Percentiles rank a stretch among this genome's conserved stretches.
Conservation (phyloP, 2,329 filamentous ascomycete species). For the Claviceps spartinae region DNA sequence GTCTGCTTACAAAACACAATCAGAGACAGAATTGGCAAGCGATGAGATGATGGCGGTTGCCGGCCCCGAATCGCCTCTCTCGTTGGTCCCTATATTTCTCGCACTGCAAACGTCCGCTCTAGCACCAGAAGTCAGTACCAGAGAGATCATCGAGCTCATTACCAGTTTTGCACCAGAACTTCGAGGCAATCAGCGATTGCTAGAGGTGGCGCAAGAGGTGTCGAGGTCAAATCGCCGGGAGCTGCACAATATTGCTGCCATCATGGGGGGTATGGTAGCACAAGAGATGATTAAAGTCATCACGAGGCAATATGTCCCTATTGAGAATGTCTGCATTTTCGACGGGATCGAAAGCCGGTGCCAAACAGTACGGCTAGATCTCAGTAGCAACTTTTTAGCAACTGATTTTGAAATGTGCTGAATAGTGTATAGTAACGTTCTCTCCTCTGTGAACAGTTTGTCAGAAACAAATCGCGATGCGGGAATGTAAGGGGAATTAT, state of each 20-base stretch:
- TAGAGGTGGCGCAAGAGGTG: constrained; percentile 49
- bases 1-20: constrained; percentile 2
- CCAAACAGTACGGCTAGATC: constrained; percentile 37
- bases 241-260: constrained; percentile 79
- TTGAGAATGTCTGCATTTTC: constrained; percentile 58
- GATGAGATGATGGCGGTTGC: constrained; percentile 37
- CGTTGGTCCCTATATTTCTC: constrained; percentile 56
- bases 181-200: constrained; percentile 34
- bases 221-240: constrained; percentile 71
- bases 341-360: constrained; percentile 53
- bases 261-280: constrained; percentile 85
- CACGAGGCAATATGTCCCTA: constrained; percentile 58
- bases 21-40: constrained; percentile 40
- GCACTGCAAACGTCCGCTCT: constrained; percentile 44
- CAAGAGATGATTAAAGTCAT: constrained; percentile 92
- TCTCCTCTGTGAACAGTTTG: too few species aligned
- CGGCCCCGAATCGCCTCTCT: constrained; percentile 36
- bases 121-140: constrained; percentile 27
- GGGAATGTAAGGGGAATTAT: too few species aligned
- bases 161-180: constrained; percentile 32
- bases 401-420: too few species aligned
- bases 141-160: constrained; percentile 39
- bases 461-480: too few species aligned
- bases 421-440: not conserved
- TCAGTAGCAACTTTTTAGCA: not conserved